Evolutionary conservation across 352 stramenopile genomes (phyloP).

Genomic region (Pythium vanterpoolii): DNA sequence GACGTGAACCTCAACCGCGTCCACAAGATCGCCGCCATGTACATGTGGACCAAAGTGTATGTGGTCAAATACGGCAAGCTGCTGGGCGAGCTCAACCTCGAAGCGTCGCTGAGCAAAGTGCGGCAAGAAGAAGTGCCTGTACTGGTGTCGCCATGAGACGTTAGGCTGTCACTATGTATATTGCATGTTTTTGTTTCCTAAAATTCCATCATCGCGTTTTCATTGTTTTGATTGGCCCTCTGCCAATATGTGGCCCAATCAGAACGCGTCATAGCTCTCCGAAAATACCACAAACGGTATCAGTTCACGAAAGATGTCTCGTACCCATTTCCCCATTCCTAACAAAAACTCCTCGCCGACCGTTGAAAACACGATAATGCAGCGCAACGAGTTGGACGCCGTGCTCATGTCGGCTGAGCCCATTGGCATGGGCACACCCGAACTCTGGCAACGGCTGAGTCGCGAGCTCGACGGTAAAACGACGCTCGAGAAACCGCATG

Average conservation of each 20-base stretch:
- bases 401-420: constrained; percentile 35
- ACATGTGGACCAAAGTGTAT: constrained; percentile 83
- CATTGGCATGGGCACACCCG: constrained; percentile 66
- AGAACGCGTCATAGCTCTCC: constrained; percentile 1
- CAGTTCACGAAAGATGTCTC: neutral
- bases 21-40: constrained; percentile 75
- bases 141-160: constrained; percentile 29
- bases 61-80: constrained; percentile 70
- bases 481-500: constrained; percentile 68
- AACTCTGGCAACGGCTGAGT: constrained; percentile 77
- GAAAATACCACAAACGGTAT: constrained; percentile 13
- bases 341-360: neutral
- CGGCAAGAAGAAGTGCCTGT: constrained; percentile 45
- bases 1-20: constrained; percentile 66
- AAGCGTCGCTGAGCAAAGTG: constrained; percentile 54
- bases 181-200: constrained; percentile 5
- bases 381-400: constrained; percentile 83
- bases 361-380: constrained; percentile 37
- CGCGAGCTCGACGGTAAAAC: constrained; percentile 80
- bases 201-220: neutral
- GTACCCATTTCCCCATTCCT: constrained; percentile 13
- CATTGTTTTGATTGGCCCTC: neutral
- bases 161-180: neutral
- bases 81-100: constrained; percentile 64
- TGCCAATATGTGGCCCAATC: neutral